Conservation (phyloP, 495 filamentous ascomycete genomes). For the Evernia prunastri region DNA sequence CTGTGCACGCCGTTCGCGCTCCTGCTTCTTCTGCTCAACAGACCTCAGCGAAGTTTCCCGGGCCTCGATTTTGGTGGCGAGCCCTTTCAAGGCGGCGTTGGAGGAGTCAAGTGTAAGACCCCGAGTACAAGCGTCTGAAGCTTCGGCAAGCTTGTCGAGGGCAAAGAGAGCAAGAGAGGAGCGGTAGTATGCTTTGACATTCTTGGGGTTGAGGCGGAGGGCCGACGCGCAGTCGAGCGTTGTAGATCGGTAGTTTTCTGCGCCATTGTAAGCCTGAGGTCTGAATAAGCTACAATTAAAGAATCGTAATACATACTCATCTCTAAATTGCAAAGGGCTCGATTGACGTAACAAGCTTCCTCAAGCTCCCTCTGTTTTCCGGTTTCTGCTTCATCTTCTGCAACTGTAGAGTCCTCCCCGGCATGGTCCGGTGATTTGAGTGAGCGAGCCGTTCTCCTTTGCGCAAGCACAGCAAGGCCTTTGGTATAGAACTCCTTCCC, state of each 20-base stretch:
- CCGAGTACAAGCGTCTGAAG: slow-evolving; percentile 63
- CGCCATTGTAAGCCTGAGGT: not conserved
- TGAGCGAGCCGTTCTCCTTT: slow-evolving; percentile 44
- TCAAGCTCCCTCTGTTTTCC: slow-evolving; percentile 53
- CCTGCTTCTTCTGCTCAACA: slow-evolving; percentile 32
- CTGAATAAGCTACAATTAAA: not conserved
- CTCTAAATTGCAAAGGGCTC: slow-evolving; percentile 79
- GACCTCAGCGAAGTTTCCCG: slow-evolving; percentile 39
- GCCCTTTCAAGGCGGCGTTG: slow-evolving; percentile 51
- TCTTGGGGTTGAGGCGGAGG: slow-evolving; percentile 65
- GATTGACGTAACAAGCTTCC: slow-evolving; percentile 75
- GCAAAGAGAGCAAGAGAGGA: slow-evolving; percentile 67
- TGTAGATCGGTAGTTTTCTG: slow-evolving; percentile 77
- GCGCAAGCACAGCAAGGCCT: slow-evolving; percentile 59
- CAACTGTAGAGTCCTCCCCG: slow-evolving; percentile 17
- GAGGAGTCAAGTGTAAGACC: slow-evolving; percentile 62
- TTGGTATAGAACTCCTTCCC: slow-evolving; percentile 90
- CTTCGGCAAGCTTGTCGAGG: slow-evolving; percentile 65
- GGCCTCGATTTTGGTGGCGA: slow-evolving; percentile 50
- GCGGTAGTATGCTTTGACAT: slow-evolving; percentile 86
- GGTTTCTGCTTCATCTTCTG: slow-evolving; percentile 43
- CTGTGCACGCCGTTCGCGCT: slow-evolving; percentile 42
- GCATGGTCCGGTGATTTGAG: slow-evolving; percentile 35
- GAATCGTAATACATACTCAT: slow-evolving; percentile 43
- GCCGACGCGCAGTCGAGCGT: slow-evolving; percentile 76